Evolutionary conservation across 1,284 basidiomycete genomes (phyloP), one percentile per base, ranked within the genome.

Genomic region (Wallemia hederae): DNA sequence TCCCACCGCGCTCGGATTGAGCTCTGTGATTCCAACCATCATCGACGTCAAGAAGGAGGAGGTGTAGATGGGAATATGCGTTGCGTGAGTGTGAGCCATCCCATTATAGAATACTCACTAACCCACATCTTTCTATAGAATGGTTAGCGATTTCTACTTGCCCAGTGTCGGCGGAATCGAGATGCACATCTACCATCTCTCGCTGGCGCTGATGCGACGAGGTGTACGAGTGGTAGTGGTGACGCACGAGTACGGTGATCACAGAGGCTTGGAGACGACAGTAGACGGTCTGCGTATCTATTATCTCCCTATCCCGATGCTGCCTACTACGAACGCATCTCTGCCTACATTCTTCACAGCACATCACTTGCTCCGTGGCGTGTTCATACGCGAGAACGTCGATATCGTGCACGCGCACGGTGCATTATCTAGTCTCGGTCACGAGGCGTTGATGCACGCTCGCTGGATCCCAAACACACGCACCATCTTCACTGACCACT

Each of bases 71-170:
- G 14, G 39, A n/a, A 49, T 49, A 22, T 49, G 39, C 39, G 39
- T 49, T 5, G 39, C 39, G 39, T 49, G 39, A 49, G 39, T 31
- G 29, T 31, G 7, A 7, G 29, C 7, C 17, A 17, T 31, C 7
- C 29, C 29, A 31, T 7, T 17, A 7, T 31, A 7, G 17, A 22
- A 17, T 49, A 49, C 39, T 49, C n/a, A 49, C 31, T 15, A 49
- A 7, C 5, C 39, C 39, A n/a, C n/a, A n/a, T n/a, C n/a, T n/a
- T n/a, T n/a, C n/a, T n/a, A 5, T 49, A 91, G 87, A 26, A 90
- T 99, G 85, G 80, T 97, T 58, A 88, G 82, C 59, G 92, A 99
- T 72, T 99, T 97, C 74, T 99, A 97, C 73, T 82, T 87, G 68
- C 92, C 92, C 0, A 78, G 81, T 63, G 83, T 94, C 1, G 94